Evolutionary conservation across 73 alveolate genomes (phyloP).

Genomic region (Paramecium primaurelia): DNA sequence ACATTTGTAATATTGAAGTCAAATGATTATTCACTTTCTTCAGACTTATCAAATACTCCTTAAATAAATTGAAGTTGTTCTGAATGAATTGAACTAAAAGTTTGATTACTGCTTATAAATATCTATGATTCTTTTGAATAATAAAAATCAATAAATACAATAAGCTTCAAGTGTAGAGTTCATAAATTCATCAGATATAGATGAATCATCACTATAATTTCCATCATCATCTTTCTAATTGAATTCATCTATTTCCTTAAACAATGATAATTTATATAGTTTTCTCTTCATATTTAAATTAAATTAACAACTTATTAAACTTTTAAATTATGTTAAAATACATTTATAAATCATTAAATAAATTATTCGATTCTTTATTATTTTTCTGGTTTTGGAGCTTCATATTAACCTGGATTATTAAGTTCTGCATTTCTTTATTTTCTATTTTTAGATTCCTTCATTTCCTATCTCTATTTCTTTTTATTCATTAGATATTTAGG

Average conservation of each 20-base stretch:
- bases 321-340: neutral
- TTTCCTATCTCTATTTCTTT: constrained; percentile 77
- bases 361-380: constrained; percentile 25
- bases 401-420: constrained; percentile 34
- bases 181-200: constrained; percentile 26
- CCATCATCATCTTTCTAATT: neutral
- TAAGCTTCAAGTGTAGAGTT: constrained; percentile 18
- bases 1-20: constrained; percentile 34
- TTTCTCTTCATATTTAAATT: neutral
- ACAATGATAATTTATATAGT: neutral
- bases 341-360: neutral
- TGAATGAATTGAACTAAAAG: neutral
- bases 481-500: constrained; percentile 88
- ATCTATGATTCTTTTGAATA: constrained; percentile 25
- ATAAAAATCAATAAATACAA: neutral
- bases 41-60: neutral
- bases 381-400: constrained; percentile 49
- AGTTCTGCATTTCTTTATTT: constrained; percentile 78
- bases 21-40: constrained; percentile 35
- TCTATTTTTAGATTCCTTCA: constrained; percentile 82
- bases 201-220: neutral
- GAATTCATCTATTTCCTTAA: neutral
- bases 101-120: neutral
- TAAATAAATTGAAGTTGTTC: neutral
- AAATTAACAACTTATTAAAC: neutral